Base-by-base conservation (phyloP, 164 flowering plant species). In the Macadamia integrifolia region DNA sequence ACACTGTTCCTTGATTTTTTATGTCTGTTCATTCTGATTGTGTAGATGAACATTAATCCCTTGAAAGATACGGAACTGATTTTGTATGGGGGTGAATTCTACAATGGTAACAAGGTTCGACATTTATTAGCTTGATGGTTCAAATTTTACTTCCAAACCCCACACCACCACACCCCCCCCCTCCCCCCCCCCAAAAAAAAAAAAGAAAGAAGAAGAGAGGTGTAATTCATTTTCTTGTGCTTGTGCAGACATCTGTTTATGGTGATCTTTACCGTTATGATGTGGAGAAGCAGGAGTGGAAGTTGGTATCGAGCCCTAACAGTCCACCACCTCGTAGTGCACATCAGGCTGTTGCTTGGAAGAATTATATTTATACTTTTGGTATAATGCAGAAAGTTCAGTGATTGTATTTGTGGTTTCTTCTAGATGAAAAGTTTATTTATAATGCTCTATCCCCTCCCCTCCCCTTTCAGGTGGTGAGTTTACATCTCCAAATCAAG, bases 251-350 rank as follows among this genome's bases (percentile, higher is more conserved):
- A 59, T 94, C 75, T 86, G 96, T 94, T 11, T 94, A 92, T 77
- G 95, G 95, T 58, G 91, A 90, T 82, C 89, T 94, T 59, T 94
- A 88, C 62, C 87, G 98, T 23, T 88, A 79, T 70, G 97, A 94
- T 64, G 88, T 90, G 35, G 97, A 94, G 48, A 94, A 94, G 81
- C 79, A 76, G 57, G 91, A 90, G 67, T 94, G 99, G 99, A 94
- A 92, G 77, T 76, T 86, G 83, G 71, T 94, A 49, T 92, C 97
- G 1, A 94, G 99, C 76, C 99, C 99, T 15, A 94, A 90, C 58
- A 94, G 99, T 78, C 99, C 99, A 14, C 99, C 99, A 23, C 99
- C 99, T 72, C 96, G 99, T 30, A 94, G 99, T 81, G 91, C 99
- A 48, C 99, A 94, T 69, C 99, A 94, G 71, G 89, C 99, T 1